Base-by-base conservation (phyloP, 2,329 filamentous ascomycete genomes). In the Trichophyton rubrum region DNA sequence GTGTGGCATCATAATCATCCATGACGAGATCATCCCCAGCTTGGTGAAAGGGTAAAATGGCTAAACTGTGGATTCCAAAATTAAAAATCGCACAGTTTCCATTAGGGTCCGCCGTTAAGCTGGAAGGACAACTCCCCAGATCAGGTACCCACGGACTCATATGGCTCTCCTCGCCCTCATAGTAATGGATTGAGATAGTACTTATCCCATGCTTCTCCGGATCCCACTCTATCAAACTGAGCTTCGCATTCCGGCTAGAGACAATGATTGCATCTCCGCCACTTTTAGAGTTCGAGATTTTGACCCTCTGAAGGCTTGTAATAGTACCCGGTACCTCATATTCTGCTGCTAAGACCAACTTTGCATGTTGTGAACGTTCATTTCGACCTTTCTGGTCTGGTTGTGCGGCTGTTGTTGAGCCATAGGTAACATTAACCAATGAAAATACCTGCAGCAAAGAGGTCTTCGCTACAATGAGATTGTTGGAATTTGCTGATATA, bases 161-260 rank as follows among this genome's bases (percentile, higher is more conserved):
- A 66, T 87, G 84, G 63, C 92, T 79, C 70, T 96, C 91, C 70
- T 96, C 91, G 72, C 93, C 89, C 73, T 99, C 93, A 75, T 97
- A 99, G 79, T 91, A 97, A 77, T 99, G 93, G 68, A 99, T 92
- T 58, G 92, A 97, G 64, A 93, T 84, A 59, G 92, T 97, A 67
- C 87, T 85, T 67, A 97, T 85, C 58, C 83, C 83, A 73, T 88
- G 81, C 66, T 84, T 85, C 71, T 87, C 84, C 7, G 89, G 85
- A 71, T 97, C 89, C 93, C 93, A 99, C 76, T 96, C 89, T 60
- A 96, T 81, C 72, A 99, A 79, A 73, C 89, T 95, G 70, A 97
- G 81, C 75, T 96, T 96, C 47, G 93, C 93, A 75, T 96, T 90
- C 69, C 88, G 87, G 74, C 92, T 88, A 0, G 90, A 87, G 61